Percentiles rank a stretch among this genome's conserved stretches.
These are phyloP conservation scores for Maudiozyma humilis DNA, from an alignment of 1,139 yeast species.

Conservation along the genomic window DNA sequence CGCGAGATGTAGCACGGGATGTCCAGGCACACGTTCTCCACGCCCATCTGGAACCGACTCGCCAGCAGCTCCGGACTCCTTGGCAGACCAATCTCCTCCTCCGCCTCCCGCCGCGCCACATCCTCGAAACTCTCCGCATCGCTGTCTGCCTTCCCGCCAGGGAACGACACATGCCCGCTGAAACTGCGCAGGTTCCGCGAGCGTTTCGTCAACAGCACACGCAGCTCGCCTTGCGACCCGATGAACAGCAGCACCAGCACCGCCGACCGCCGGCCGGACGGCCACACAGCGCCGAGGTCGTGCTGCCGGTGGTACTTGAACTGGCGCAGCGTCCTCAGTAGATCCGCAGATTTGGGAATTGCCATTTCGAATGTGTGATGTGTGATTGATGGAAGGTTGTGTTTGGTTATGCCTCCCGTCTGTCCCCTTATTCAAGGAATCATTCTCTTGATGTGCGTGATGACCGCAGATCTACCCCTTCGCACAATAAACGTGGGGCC, in stretches of 20 bases:
- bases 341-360: slow-evolving; percentile 15
- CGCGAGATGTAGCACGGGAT: slow-evolving; percentile 72
- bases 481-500: no score
- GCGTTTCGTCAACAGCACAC: slow-evolving; percentile 71
- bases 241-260: slow-evolving; percentile 66
- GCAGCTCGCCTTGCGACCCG: slow-evolving; percentile 62
- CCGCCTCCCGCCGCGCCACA: slow-evolving; percentile 73
- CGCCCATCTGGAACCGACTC: slow-evolving; percentile 42
- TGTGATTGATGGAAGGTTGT: no score
- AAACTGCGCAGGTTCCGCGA: slow-evolving; percentile 60
- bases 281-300: slow-evolving; percentile 33
- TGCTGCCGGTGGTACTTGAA: slow-evolving; percentile 18
- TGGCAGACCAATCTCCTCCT: slow-evolving; percentile 76
- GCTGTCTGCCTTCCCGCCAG: slow-evolving; percentile 79
- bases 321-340: slow-evolving; percentile 16
- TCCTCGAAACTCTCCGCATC: slow-evolving; percentile 59
- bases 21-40: slow-evolving; percentile 24
- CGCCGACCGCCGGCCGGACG: slow-evolving; percentile 50
- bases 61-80: slow-evolving; percentile 40
- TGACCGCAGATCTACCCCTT: no score
- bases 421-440: no score
- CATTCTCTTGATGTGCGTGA: no score
- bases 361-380: not conserved
- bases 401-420: no score
- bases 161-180: slow-evolving; percentile 83